A percentile compares a stretch with the other conserved stretches of the same genome.
Conservation (phyloP, 768 basidiomycete species). For the Mycena chlorophos region DNA sequence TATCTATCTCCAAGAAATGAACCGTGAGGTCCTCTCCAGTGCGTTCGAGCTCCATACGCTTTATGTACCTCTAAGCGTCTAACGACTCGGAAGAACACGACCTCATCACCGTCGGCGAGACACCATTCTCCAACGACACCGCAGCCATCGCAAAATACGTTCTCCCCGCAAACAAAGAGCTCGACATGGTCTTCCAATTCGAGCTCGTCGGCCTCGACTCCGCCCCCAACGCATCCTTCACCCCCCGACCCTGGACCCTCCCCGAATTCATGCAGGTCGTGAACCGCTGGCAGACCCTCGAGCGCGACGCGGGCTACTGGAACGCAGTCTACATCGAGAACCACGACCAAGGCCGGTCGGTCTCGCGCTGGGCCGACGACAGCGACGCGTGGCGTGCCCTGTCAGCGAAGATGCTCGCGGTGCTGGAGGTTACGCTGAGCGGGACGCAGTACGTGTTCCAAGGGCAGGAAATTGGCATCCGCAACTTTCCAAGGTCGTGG, state of each 20-base stretch:
- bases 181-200: constrained; percentile 68
- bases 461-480: constrained; percentile 71
- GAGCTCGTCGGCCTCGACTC: constrained; percentile 62
- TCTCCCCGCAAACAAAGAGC: constrained; percentile 56
- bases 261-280: constrained; percentile 50
- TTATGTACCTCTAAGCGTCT: constrained; percentile 2
- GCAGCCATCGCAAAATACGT: constrained; percentile 55
- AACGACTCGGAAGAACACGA: constrained; percentile 43
- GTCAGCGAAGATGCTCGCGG: constrained; percentile 65
- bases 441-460: constrained; percentile 77
- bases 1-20: constrained; percentile 69
- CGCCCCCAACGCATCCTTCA: constrained; percentile 39
- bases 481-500: constrained; percentile 64
- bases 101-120: constrained; percentile 67
- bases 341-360: constrained; percentile 64
- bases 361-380: constrained; percentile 70
- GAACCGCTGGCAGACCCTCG: constrained; percentile 57
- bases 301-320: constrained; percentile 64
- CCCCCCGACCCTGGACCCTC: constrained; percentile 50
- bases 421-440: constrained; percentile 58
- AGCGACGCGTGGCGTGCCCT: constrained; percentile 52
- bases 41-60: too few relatives aligned
- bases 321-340: constrained; percentile 71
- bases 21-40: constrained; percentile 60
- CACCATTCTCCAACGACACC: constrained; percentile 56